A percentile compares a stretch with the other conserved stretches of the same genome.
phyloP scores from a whole-genome alignment of 2,329 filamentous ascomycete genomes.

The Herpotrichia juniperi region DNA sequence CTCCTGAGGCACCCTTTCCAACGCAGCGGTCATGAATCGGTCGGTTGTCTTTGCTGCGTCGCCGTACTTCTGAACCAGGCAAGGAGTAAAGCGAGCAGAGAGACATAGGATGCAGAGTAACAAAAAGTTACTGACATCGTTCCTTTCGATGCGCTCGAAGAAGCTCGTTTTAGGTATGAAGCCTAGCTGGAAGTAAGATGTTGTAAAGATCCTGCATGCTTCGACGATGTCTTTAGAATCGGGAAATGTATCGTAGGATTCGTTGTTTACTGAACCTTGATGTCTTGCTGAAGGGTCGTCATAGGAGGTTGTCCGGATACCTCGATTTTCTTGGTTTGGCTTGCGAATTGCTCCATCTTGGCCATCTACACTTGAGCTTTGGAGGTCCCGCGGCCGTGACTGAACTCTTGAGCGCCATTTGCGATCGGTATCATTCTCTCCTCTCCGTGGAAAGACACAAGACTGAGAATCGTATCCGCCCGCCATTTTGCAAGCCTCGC shows the following conservation, averaged over 20 bases:
- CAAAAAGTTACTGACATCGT: conserved; percentile 2
- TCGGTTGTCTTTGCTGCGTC: not conserved
- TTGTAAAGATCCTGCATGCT: conserved; percentile 3
- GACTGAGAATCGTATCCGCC: not conserved
- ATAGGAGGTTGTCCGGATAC: not conserved
- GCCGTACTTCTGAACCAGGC: not conserved
- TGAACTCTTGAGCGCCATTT: conserved; percentile 1
- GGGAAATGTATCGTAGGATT: not conserved
- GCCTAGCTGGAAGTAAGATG: conserved; percentile 2
- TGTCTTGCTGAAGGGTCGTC: not conserved
- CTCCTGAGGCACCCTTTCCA: conserved; percentile 3
- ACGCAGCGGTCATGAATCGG: not conserved
- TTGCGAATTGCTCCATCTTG: not conserved
- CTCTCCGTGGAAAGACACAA: conserved; percentile 1
- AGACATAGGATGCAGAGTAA: conserved; percentile 1
- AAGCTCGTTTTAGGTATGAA: conserved; percentile 4
- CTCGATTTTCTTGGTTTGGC: not conserved
- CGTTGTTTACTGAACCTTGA: not conserved
- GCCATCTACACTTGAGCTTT: not conserved
- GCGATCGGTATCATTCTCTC: not conserved
- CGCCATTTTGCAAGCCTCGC: conserved; percentile 1
- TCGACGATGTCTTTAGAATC: not conserved
- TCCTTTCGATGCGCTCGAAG: conserved; percentile 1
- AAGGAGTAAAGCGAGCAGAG: conserved; percentile 2
- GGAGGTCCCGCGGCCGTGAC: not conserved